Percentiles rank a stretch among this genome's conserved stretches.
These are phyloP conservation scores for Penicillium sp. DNA, from an alignment of 2,329 filamentous ascomycete genomes.

Conservation along the genomic window DNA sequence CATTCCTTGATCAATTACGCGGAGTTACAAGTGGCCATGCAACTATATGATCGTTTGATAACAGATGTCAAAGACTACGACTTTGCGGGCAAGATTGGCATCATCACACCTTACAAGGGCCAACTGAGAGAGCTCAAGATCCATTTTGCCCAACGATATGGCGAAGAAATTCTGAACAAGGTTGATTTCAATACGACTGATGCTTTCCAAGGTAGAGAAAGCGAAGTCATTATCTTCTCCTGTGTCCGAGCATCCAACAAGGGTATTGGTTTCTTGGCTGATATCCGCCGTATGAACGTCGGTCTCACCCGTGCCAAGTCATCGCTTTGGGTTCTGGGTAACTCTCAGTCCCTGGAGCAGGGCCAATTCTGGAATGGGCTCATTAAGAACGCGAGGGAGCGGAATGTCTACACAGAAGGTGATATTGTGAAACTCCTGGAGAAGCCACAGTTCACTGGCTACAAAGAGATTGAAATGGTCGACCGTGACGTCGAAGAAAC, in stretches of 20 bases:
- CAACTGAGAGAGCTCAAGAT: slow-evolving; percentile 77
- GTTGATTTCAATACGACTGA: slow-evolving; percentile 99
- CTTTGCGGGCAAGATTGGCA: slow-evolving; percentile 80
- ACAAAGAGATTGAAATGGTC: slow-evolving; percentile 45
- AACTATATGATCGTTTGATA: slow-evolving; percentile 75
- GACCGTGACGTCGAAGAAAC: slow-evolving; percentile 29
- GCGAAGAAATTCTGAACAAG: slow-evolving; percentile 68
- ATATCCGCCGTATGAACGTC: slow-evolving; percentile 99
- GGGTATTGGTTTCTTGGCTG: slow-evolving; percentile 95
- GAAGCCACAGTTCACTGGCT: slow-evolving; percentile 51
- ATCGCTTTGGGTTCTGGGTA: slow-evolving; percentile 93
- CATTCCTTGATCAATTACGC: slow-evolving; percentile 87
- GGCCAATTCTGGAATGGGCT: slow-evolving; percentile 89
- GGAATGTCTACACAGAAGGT: slow-evolving; percentile 74
- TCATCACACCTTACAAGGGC: slow-evolving; percentile 97
- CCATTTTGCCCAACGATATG: slow-evolving; percentile 70
- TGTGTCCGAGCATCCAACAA: slow-evolving; percentile 91
- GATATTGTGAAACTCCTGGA: slow-evolving; percentile 57
- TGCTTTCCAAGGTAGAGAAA: slow-evolving; percentile 94
- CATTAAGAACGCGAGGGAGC: slow-evolving; percentile 72
- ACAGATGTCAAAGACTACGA: slow-evolving; percentile 68
- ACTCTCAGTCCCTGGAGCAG: slow-evolving; percentile 79
- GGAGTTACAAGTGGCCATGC: slow-evolving; percentile 82
- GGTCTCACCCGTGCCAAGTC: slow-evolving; percentile 95
- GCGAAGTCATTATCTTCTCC: slow-evolving; percentile 98